Percentiles rank a stretch among this genome's conserved stretches.
Evolutionary conservation across 225 moss, liverwort and hornwort species (phyloP).

Genomic region (Neckera pumila): DNA sequence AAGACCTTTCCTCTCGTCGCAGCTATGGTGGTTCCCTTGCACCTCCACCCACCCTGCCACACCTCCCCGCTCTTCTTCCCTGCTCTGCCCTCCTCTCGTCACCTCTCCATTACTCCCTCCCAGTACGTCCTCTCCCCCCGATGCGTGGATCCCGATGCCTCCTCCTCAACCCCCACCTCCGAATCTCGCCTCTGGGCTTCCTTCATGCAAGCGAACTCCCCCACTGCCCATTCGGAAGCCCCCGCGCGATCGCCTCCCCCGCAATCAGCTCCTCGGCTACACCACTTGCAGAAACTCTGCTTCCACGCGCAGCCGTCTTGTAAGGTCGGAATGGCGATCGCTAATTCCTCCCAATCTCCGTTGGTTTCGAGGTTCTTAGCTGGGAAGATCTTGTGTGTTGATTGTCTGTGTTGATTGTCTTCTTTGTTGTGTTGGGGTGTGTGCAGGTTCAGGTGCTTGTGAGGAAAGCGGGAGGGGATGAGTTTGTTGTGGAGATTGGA

Average conservation of each 20-base stretch:
- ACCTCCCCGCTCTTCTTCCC: not conserved
- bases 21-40: not conserved
- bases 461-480: not conserved
- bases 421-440: not conserved
- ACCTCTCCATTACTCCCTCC: not conserved
- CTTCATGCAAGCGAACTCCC: slow-evolving; percentile 14
- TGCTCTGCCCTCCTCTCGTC: not conserved
- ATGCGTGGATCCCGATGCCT: slow-evolving; percentile 1
- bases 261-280: not conserved
- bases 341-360: not conserved
- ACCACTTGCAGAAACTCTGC: slow-evolving; percentile 12
- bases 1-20: not conserved
- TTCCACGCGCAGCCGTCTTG: slow-evolving; percentile 26
- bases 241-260: not conserved
- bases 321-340: slow-evolving; percentile 4
- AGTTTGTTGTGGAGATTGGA: slow-evolving; percentile 20
- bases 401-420: not conserved
- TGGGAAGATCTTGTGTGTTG: not conserved
- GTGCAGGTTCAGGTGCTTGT: slow-evolving; percentile 35
- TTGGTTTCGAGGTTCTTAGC: not conserved
- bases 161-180: not conserved
- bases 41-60: not conserved
- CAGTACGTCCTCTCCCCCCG: not conserved
- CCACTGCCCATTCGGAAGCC: not conserved
- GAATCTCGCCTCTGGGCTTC: slow-evolving; percentile 11